Evolutionary conservation across 2,329 filamentous ascomycete species (phyloP).

Genomic region (Monosporascus sp.): DNA sequence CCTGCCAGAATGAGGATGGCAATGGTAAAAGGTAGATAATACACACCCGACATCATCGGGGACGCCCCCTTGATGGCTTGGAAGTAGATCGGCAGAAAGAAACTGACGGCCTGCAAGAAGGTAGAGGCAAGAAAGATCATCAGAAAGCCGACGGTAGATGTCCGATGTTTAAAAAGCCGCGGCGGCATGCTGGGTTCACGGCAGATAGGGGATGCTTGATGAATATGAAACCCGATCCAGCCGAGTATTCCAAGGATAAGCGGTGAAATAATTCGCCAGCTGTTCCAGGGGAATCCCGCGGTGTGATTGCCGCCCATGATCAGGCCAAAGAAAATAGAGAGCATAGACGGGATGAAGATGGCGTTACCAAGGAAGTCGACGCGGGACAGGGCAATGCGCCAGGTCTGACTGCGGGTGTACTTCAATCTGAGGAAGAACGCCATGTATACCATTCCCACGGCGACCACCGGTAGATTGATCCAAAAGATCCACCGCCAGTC

Average conservation of each 20-base stretch:
- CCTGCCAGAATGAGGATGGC: slow-evolving; percentile 7
- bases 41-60: slow-evolving; percentile 19
- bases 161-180: slow-evolving; percentile 11
- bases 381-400: slow-evolving; percentile 6
- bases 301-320: slow-evolving; percentile 14
- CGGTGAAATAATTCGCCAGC: slow-evolving; percentile 5
- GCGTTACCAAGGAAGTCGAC: slow-evolving; percentile 32
- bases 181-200: slow-evolving; percentile 33
- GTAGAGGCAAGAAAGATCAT: neutral
- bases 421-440: slow-evolving; percentile 23
- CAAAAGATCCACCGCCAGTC: slow-evolving; percentile 37
- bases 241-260: slow-evolving; percentile 6
- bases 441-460: slow-evolving; percentile 16
- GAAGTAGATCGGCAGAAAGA: slow-evolving; percentile 30
- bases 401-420: neutral
- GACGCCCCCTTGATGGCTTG: slow-evolving; percentile 26
- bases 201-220: slow-evolving; percentile 1
- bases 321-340: slow-evolving; percentile 31
- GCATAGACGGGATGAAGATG: slow-evolving; percentile 27
- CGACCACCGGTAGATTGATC: slow-evolving; percentile 26
- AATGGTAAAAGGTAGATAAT: slow-evolving; percentile 13
- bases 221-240: slow-evolving; percentile 3
- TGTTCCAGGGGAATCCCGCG: slow-evolving; percentile 3
- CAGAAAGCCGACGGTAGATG: neutral
- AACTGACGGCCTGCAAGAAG: slow-evolving; percentile 11